Evolutionary conservation across 495 filamentous ascomycete species (phyloP), one percentile per base, ranked within the genome.

Genomic region (Trichocladium antarcticum): DNA sequence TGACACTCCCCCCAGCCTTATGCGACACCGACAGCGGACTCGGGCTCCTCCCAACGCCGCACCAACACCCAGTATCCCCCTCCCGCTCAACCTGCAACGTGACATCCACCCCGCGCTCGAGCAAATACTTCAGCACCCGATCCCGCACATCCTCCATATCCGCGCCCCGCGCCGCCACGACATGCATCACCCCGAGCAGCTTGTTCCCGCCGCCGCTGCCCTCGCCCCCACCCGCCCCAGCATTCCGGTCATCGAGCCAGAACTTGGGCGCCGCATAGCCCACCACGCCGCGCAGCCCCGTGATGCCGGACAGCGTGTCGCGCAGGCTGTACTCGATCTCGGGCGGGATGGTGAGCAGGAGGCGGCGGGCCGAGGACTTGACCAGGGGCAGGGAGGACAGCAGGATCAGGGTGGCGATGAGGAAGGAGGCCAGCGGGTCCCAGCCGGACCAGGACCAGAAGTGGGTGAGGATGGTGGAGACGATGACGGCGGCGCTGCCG

Each of bases 391-490:
- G 76, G 0, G 93, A 85, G 22, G 89, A 89, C 7, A 81, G 75
- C 58, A 95, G 86, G 54, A 99, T 99, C 49, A 97, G 70, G 29
- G 90, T 77, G 0, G 92, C 90, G 56, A 99, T 99, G 41, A 96
- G 71, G 61, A 88, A 89, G 2, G 92, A 96, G 2, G 90, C 92
- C 16, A 97, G 63, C 15, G 92, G 93, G 63, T 99, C 92, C 73
- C 89, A 99, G n/a, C 89, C 89, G 1, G 85, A 71, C 89, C 89
- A 97, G 37, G 80, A 82, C 50, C 82, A 80, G 54, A 85, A 83
- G 59, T 94, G 82, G 4, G 93, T 90, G 3, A 95, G 73, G 0
- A 86, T 68, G 5, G 92, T 97, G 10, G 88, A 95, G 37, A 90
- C 80, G 46, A 99, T 94, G 38, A 99, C 92, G 11, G 89, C 89